These are phyloP conservation scores for Phytopythium cucurbitacearum DNA, from an alignment of 352 stramenopile genomes.

Conservation along the genomic window DNA sequence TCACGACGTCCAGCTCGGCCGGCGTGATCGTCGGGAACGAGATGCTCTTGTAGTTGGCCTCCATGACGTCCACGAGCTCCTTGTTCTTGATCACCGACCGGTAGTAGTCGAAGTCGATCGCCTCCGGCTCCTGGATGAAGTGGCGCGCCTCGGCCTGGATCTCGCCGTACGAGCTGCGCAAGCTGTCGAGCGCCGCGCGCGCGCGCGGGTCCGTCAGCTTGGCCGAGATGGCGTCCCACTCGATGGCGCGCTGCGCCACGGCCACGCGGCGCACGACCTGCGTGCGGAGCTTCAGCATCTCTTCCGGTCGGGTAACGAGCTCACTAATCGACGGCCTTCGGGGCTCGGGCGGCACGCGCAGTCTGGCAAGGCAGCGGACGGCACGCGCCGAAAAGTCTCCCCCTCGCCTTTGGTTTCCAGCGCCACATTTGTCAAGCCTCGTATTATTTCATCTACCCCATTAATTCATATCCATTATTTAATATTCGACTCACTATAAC, in stretches of 20 bases:
- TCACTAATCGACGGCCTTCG: not conserved
- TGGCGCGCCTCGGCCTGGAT: slow-evolving; percentile 67
- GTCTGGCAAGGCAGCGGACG: too few species aligned
- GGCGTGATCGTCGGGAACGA: slow-evolving; percentile 75
- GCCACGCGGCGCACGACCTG: slow-evolving; percentile 64
- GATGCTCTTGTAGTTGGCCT: slow-evolving; percentile 87
- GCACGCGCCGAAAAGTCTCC: too few species aligned
- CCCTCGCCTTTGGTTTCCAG: too few species aligned
- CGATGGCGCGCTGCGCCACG: slow-evolving; percentile 45
- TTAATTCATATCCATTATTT: too few species aligned
- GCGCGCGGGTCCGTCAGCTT: slow-evolving; percentile 78
- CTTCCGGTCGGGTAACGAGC: slow-evolving; percentile 2
- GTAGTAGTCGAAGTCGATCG: slow-evolving; percentile 87
- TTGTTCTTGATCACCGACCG: slow-evolving; percentile 87
- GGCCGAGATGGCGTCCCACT: slow-evolving; percentile 66
- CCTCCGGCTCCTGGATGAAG: slow-evolving; percentile 73
- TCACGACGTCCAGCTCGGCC: slow-evolving; percentile 61
- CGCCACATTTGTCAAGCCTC: too few species aligned
- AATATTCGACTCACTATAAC: too few species aligned
- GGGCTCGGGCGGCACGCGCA: slow-evolving; percentile 8
- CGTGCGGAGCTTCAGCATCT: slow-evolving; percentile 74
- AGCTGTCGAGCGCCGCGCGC: slow-evolving; percentile 68
- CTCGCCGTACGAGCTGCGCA: slow-evolving; percentile 75
- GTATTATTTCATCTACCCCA: too few species aligned
- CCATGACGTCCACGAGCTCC: slow-evolving; percentile 79